These are phyloP conservation scores for Malus sieversii DNA, from an alignment of 306 rosid species.

Conservation along the genomic window DNA sequence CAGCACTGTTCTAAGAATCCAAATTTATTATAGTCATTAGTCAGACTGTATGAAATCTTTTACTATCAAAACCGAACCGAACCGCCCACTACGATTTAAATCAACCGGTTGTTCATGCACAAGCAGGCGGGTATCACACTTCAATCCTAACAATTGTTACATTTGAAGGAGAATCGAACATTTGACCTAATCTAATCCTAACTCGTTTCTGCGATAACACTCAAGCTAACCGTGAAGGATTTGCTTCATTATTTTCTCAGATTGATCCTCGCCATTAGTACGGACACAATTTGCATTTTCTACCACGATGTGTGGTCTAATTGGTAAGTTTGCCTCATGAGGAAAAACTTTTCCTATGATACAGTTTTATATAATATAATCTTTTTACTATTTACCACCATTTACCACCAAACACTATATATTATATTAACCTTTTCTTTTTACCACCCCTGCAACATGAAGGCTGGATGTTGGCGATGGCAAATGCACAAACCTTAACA, in stretches of 20 bases:
- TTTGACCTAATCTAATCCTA: neutral
- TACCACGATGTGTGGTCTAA: conserved; percentile 38
- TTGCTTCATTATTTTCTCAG: neutral
- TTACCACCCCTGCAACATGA: neutral
- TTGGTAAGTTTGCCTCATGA: conserved; percentile 23
- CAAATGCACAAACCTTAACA: conserved; percentile 27
- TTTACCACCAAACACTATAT: neutral
- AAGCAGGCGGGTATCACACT: too few relatives aligned
- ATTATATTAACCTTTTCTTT: neutral
- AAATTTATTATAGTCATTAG: neutral
- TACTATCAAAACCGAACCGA: neutral
- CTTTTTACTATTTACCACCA: too few relatives aligned
- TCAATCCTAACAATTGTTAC: too few relatives aligned
- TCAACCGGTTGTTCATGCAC: neutral
- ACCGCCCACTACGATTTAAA: neutral
- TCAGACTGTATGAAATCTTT: too few relatives aligned
- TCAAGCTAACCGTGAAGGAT: neutral
- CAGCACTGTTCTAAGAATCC: neutral
- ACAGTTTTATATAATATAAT: too few relatives aligned
- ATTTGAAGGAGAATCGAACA: neutral
- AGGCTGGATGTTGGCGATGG: conserved; percentile 60
- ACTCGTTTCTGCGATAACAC: neutral
- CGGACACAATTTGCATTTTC: conserved; percentile 43
- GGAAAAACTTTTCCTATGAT: neutral
- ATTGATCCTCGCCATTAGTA: conserved; percentile 51